Percentiles rank a stretch among this genome's conserved stretches.
Conservation (phyloP, 306 rosid genomes). For the Gillenia trifoliata region DNA sequence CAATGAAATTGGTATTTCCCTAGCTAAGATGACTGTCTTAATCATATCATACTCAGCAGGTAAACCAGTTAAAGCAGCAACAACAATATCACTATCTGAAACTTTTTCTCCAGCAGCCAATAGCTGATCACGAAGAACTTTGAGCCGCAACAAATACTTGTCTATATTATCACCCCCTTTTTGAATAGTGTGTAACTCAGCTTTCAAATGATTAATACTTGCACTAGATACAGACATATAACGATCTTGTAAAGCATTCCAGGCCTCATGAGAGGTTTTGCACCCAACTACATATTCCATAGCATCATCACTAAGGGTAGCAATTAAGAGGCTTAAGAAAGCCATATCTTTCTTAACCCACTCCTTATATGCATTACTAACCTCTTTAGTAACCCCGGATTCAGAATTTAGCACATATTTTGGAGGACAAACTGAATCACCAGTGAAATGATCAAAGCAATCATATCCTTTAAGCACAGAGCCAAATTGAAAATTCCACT, state of each 20-base stretch:
- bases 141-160: neutral
- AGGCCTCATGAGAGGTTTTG: neutral
- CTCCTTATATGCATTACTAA: neutral
- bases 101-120: neutral
- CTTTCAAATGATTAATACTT: neutral
- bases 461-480: too few relatives aligned
- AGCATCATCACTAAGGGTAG: neutral
- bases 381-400: neutral
- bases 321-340: neutral
- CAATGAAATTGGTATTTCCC: too few relatives aligned
- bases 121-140: neutral
- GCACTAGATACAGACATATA: neutral
- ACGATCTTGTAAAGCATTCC: neutral
- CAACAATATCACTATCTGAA: neutral
- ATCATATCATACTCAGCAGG: too few relatives aligned
- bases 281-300: neutral
- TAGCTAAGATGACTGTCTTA: too few relatives aligned
- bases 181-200: neutral
- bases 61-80: too few relatives aligned
- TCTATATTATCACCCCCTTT: neutral
- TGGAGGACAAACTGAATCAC: neutral
- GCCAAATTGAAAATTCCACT: too few relatives aligned
- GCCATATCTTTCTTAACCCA: neutral
- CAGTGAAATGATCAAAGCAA: too few relatives aligned
- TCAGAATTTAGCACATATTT: neutral